A percentile compares a stretch with the other conserved stretches of the same genome.
Conservation (phyloP, 345 rosid species). For the Jatropha curcas region DNA sequence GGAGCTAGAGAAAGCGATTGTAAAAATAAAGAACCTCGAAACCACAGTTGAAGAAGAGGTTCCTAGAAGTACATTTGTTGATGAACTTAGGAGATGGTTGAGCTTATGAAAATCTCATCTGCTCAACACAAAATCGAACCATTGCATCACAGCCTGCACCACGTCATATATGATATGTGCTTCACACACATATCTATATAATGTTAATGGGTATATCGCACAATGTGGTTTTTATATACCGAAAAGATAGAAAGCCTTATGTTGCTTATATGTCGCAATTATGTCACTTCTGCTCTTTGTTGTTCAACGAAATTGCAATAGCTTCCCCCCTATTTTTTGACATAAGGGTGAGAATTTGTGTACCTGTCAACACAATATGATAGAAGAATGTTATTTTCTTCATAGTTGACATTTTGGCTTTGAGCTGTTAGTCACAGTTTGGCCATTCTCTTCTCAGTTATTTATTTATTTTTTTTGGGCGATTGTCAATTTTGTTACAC, state of each 20-base stretch:
- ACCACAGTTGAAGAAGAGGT: constrained; percentile 49
- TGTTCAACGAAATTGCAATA: not conserved
- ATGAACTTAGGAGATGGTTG: constrained; percentile 38
- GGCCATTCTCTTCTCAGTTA: not conserved
- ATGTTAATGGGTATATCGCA: not conserved
- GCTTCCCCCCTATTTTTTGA: not conserved
- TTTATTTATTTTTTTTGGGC: too few relatives aligned
- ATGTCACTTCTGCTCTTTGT: too few relatives aligned
- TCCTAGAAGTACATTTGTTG: constrained; percentile 47
- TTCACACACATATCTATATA: not conserved
- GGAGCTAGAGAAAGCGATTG: constrained; percentile 58
- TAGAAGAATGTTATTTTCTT: not conserved
- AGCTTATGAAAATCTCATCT: constrained; percentile 11
- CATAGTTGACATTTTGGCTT: not conserved
- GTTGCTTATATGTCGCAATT: not conserved
- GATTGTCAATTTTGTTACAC: too few relatives aligned
- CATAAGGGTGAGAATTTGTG: not conserved
- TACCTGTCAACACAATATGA: not conserved
- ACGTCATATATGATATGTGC: too few relatives aligned
- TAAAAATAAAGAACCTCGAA: constrained; percentile 57
- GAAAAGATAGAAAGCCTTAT: not conserved
- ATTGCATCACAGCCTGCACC: too few relatives aligned
- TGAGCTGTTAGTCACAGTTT: not conserved
- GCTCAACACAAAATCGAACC: not conserved
- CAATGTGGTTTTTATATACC: not conserved